These are phyloP conservation scores for Mycena amicta DNA, from an alignment of 768 basidiomycete species.

Conservation along the genomic window DNA sequence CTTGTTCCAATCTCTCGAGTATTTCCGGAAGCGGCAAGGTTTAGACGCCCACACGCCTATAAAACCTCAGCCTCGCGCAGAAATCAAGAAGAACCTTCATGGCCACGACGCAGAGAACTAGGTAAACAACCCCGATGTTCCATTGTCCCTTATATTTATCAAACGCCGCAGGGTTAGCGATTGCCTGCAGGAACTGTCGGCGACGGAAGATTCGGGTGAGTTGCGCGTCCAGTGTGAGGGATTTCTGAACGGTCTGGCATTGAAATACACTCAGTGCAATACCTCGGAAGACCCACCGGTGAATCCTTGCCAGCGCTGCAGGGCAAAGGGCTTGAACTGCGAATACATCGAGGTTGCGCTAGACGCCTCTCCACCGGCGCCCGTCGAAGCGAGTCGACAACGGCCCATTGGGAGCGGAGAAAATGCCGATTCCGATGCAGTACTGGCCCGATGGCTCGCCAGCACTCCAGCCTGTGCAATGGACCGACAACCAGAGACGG, in stretches of 20 bases:
- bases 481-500: not conserved
- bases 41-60: not conserved
- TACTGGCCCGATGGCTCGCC: not conserved
- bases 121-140: not conserved
- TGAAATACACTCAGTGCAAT: not conserved
- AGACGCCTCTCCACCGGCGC: no score
- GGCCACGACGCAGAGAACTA: not conserved
- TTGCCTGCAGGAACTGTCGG: not conserved
- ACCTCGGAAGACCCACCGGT: not conserved
- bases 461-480: not conserved
- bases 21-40: no score
- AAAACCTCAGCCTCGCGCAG: not conserved
- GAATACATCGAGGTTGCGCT: conserved; percentile 1
- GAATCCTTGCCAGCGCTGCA: not conserved
- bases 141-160: not conserved
- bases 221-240: not conserved
- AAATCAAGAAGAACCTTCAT: not conserved
- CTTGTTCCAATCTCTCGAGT: not conserved
- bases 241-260: not conserved
- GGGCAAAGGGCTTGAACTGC: not conserved
- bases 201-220: not conserved
- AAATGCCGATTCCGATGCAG: not conserved
- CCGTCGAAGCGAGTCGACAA: not conserved
- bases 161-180: not conserved
- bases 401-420: not conserved